These are phyloP conservation scores for Chlamydomonas eustigma DNA, from an alignment of 139 green algal genomes.

Conservation along the genomic window DNA sequence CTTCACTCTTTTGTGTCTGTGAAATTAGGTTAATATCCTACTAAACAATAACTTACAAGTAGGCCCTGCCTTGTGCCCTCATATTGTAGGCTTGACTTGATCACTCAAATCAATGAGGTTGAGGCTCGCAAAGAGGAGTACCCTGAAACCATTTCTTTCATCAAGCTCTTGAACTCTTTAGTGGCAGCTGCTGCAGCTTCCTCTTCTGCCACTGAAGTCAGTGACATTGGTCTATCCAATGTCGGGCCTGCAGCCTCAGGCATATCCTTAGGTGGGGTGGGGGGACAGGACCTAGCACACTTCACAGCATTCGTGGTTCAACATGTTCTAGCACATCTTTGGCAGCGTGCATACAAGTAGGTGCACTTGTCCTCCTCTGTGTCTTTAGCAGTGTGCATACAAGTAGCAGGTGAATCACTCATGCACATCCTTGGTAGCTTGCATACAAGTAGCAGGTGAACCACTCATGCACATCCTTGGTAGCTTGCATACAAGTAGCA, in stretches of 20 bases:
- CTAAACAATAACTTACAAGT: no score
- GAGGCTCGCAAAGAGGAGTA: constrained; percentile 72
- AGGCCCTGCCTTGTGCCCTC: not conserved
- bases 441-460: no score
- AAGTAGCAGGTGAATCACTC: no score
- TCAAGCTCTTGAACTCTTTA: constrained; percentile 60
- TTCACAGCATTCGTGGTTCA: constrained; percentile 60
- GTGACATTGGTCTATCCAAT: not conserved
- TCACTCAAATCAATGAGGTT: constrained; percentile 69
- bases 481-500: no score
- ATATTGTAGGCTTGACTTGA: constrained; percentile 32
- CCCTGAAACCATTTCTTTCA: constrained; percentile 58
- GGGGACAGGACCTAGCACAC: constrained; percentile 23
- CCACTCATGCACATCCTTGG: no score
- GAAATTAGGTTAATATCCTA: no score
- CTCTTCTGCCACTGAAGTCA: not conserved
- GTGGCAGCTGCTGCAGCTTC: constrained; percentile 17
- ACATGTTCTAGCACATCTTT: constrained; percentile 42
- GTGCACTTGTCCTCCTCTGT: constrained; percentile 3
- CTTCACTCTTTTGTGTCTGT: no score
- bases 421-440: no score
- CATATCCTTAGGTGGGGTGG: not conserved
- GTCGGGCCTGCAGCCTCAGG: not conserved
- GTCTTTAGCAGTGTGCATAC: not conserved
- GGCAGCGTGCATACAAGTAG: constrained; percentile 33